These are phyloP conservation scores for Casuarina cunninghamiana DNA, from an alignment of 306 rosid genomes.

Conservation along the genomic window DNA sequence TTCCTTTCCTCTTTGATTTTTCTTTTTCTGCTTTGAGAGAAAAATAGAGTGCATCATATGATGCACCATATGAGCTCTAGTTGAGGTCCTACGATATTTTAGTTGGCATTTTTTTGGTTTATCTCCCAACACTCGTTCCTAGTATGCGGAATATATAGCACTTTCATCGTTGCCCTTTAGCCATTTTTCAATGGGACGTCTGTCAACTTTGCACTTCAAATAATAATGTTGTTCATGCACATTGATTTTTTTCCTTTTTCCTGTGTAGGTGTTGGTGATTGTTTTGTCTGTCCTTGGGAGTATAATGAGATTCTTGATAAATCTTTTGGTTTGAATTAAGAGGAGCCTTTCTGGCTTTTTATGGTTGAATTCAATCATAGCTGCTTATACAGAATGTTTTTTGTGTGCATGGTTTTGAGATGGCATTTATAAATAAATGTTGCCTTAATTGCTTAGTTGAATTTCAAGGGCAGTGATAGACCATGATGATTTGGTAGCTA, in stretches of 20 bases:
- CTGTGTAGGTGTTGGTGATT: neutral
- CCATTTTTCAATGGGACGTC: neutral
- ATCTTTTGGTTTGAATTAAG: neutral
- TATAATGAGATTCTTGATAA: neutral
- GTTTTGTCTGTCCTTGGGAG: neutral
- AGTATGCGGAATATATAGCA: neutral
- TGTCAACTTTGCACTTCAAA: neutral
- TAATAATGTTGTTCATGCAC: neutral
- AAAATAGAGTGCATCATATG: neutral
- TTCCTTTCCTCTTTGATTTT: no score
- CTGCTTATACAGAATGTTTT: neutral
- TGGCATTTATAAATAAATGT: neutral
- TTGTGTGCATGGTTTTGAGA: neutral
- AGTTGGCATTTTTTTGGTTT: neutral
- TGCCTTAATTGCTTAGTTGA: neutral
- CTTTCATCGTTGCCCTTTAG: neutral
- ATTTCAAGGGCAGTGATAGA: neutral
- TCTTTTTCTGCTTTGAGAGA: no score
- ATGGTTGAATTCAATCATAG: neutral
- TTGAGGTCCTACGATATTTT: neutral
- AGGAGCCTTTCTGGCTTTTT: neutral
- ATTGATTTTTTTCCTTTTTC: neutral
- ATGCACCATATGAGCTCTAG: neutral
- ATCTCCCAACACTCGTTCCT: neutral
- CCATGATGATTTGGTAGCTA: neutral